Base-by-base conservation (phyloP, 768 basidiomycete genomes). In the Leucocoprinus sp. region DNA sequence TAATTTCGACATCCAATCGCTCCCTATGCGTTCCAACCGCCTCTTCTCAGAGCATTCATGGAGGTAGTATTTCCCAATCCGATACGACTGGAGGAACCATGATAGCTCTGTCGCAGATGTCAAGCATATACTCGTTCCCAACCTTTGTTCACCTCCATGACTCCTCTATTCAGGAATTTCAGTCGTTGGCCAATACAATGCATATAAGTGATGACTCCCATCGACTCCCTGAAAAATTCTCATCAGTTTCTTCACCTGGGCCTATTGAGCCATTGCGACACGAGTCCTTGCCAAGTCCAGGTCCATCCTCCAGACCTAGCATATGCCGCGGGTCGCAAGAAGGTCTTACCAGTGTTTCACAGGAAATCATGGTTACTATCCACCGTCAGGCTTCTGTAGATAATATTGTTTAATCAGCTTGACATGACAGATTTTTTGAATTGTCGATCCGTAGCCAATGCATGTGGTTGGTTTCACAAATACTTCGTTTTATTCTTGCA, bases 311-410 rank as follows among this genome's bases (percentile, higher is more conserved):
- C 34, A 45, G 46, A 3, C 54, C 55, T 11, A 57, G 51, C 21
- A 22, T 48, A n/a, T 55, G 36, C 28, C 43, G 42, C 15, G 28
- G 44, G 18, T 9, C 26, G 5, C 47, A 9, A 21, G 18, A 7
- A 42, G 43, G 17, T 48, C 48, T 48, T 45, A 27, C 23, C 15
- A 42, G 24, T n/a, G 5, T 35, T n/a, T 11, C 37, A 17, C 24
- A 28, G 2, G 54, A 51, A 9, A 52, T 58, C 27, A 9, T 49
- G 9, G 51, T 58, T 9, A 53, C 55, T 15, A 44, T 58, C 33
- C 54, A 57, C 37, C 52, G 52, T 39, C 53, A 57, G 35, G 57
- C 55, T 18, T 59, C 58, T 26, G 49, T 51, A 28, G 58, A 59
- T 39, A 37, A 50, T 14, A 45, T 56, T 8, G 51, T 44, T n/a